Evolutionary conservation across 2,329 filamentous ascomycete genomes (phyloP).

Genomic region (Fusarium proliferatum): DNA sequence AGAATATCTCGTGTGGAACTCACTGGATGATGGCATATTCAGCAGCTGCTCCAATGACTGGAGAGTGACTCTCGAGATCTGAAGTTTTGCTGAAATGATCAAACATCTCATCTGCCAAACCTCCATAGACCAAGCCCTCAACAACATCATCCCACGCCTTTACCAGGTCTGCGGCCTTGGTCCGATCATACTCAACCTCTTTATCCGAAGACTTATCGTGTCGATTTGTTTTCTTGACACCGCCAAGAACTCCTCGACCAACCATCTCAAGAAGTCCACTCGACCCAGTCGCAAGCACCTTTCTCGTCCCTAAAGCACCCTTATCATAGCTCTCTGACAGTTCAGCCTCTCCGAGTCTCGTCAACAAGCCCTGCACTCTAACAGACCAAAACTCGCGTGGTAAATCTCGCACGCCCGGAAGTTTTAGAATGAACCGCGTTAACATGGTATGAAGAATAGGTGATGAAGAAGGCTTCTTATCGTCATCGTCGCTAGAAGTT

Average conservation of each 20-base stretch:
- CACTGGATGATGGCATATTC: constrained; percentile 78
- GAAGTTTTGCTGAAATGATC: constrained; percentile 68
- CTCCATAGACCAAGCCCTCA: constrained; percentile 74
- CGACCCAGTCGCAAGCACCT: constrained; percentile 78
- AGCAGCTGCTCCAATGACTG: constrained; percentile 70
- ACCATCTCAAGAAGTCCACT: constrained; percentile 77
- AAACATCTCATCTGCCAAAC: constrained; percentile 73
- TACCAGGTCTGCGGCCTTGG: constrained; percentile 68
- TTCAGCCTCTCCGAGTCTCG: constrained; percentile 72
- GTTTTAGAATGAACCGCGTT: constrained; percentile 69
- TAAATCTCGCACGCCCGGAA: constrained; percentile 75
- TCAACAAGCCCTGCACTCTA: constrained; percentile 69
- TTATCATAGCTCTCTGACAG: constrained; percentile 87
- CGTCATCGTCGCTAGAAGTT: constrained; percentile 19
- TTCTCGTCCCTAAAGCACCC: constrained; percentile 77
- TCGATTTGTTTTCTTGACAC: constrained; percentile 47
- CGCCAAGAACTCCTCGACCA: constrained; percentile 73
- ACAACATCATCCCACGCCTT: constrained; percentile 75
- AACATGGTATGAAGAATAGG: constrained; percentile 78
- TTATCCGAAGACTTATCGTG: constrained; percentile 4
- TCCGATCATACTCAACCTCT: constrained; percentile 64
- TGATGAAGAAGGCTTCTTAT: constrained; percentile 57
- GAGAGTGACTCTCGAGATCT: constrained; percentile 72
- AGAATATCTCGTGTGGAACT: constrained; percentile 44
- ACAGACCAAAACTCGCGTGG: constrained; percentile 72